phyloP scores from a whole-genome alignment of 371 early-diverging fungal genomes.

The Rhizopus delemar region DNA sequence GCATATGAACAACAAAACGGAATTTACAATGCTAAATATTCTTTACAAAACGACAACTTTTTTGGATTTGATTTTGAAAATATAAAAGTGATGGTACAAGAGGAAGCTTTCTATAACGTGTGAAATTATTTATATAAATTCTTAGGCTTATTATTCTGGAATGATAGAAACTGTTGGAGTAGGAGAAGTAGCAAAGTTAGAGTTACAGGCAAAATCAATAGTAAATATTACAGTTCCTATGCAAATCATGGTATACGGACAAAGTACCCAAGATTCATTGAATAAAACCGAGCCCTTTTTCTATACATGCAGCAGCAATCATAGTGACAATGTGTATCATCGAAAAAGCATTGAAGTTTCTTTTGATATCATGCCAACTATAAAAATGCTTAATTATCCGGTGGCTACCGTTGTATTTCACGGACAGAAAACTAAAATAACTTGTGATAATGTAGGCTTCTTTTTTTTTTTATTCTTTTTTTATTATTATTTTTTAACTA shows the following conservation, averaged over 20 bases:
- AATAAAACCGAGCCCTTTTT: background rate
- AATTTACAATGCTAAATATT: background rate
- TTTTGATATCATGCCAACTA: conserved; percentile 3
- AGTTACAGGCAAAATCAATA: background rate
- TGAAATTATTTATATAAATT: background rate
- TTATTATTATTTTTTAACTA: background rate
- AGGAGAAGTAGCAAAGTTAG: background rate
- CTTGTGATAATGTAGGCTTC: background rate
- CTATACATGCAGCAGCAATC: background rate
- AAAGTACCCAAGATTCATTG: background rate
- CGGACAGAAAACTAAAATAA: background rate
- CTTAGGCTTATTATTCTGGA: background rate
- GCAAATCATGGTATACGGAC: background rate
- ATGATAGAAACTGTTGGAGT: background rate
- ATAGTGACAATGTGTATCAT: background rate
- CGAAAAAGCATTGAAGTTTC: background rate
- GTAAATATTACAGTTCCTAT: background rate
- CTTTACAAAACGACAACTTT: background rate
- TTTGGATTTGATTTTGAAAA: background rate
- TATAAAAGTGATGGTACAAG: background rate
- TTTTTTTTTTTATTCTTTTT: background rate
- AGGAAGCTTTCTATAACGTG: background rate
- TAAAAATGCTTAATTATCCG: background rate
- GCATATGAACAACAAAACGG: background rate
- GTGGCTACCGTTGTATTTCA: background rate